phyloP scores from a whole-genome alignment of 2,329 filamentous ascomycete species.

The Ophiostoma montium region DNA sequence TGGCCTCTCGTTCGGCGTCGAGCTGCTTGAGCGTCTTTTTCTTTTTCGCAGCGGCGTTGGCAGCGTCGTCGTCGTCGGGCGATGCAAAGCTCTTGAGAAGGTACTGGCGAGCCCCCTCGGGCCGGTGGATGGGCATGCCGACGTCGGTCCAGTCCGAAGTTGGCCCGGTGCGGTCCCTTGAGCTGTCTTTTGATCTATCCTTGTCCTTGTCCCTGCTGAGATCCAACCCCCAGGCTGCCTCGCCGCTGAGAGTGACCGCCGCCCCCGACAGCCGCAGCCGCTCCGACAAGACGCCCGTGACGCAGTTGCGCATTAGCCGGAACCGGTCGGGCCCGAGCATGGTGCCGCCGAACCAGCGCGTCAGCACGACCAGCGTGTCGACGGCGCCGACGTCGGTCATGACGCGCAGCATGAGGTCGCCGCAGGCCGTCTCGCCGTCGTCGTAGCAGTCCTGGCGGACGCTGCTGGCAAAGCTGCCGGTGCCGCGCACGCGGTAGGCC shows the following conservation, averaged over 20 bases:
- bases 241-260: slow-evolving; percentile 29
- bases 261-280: slow-evolving; percentile 29
- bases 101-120: slow-evolving; percentile 52
- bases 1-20: slow-evolving; percentile 50
- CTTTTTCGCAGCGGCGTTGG: slow-evolving; percentile 22
- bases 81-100: slow-evolving; percentile 45
- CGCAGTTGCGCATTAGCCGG: slow-evolving; percentile 45
- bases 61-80: slow-evolving; percentile 11
- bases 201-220: slow-evolving; percentile 33
- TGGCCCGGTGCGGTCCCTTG: slow-evolving; percentile 15
- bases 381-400: slow-evolving; percentile 36
- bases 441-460: slow-evolving; percentile 38
- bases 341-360: slow-evolving; percentile 47
- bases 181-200: no score
- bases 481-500: slow-evolving; percentile 28
- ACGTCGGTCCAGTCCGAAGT: slow-evolving; percentile 21
- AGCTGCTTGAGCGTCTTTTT: slow-evolving; percentile 38
- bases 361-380: slow-evolving; percentile 43
- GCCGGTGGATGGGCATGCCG: slow-evolving; percentile 58
- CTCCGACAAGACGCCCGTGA: slow-evolving; percentile 40
- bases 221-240: slow-evolving; percentile 48
- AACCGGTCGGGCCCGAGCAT: slow-evolving; percentile 49
- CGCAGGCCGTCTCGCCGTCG: slow-evolving; percentile 47
- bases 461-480: neutral
- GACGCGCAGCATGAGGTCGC: slow-evolving; percentile 39